These are phyloP conservation scores for Solanum bukasovii DNA, from an alignment of 257 asterid species.

Conservation along the genomic window DNA sequence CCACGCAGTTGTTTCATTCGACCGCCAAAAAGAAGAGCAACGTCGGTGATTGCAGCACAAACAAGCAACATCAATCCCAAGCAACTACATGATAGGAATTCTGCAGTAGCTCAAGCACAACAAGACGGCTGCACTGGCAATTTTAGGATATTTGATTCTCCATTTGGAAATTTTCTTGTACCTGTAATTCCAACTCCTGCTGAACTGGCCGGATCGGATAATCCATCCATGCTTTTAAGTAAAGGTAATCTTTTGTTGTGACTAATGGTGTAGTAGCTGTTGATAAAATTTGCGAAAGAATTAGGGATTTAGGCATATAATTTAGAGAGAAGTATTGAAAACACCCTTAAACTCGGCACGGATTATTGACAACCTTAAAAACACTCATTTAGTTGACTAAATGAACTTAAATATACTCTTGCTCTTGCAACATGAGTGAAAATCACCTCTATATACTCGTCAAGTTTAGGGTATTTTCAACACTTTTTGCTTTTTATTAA, in stretches of 20 bases:
- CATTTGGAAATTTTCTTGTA: conserved; percentile 64
- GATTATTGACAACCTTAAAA: neutral
- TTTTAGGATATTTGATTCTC: conserved; percentile 54
- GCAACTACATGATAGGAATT: conserved; percentile 44
- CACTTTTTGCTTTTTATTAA: neutral
- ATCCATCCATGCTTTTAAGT: neutral
- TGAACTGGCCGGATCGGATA: conserved; percentile 36
- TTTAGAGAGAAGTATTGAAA: neutral
- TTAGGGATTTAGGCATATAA: neutral
- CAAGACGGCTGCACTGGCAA: conserved; percentile 55
- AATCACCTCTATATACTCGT: neutral
- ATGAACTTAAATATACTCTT: neutral
- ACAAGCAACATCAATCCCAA: conserved; percentile 7
- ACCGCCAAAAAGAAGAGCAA: neutral
- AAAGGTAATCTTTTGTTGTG: neutral
- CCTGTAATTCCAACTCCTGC: conserved; percentile 70
- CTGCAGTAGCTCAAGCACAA: conserved; percentile 57
- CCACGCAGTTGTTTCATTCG: conserved; percentile 15
- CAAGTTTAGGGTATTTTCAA: neutral
- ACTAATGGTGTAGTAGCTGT: neutral
- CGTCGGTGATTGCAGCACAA: conserved; percentile 18
- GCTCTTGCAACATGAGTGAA: neutral
- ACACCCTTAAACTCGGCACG: neutral
- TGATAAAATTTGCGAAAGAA: neutral
- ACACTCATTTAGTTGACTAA: neutral